A percentile compares a stretch with the other conserved stretches of the same genome.
Evolutionary conservation across 2,329 filamentous ascomycete genomes (phyloP).

Genomic region (Alternaria brassicicola): DNA sequence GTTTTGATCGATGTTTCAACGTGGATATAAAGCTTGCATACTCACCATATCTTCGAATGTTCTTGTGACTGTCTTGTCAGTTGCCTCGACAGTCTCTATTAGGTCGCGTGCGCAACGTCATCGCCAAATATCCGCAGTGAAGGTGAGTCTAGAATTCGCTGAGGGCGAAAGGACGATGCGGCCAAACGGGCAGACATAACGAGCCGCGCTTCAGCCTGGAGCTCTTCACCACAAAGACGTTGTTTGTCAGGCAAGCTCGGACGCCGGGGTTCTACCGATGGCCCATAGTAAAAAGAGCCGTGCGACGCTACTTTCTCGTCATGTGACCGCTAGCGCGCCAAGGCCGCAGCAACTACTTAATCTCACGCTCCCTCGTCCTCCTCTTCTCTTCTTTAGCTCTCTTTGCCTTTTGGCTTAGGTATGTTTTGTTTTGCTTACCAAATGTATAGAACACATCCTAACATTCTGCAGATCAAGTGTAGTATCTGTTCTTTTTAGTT

Average conservation of each 20-base stretch:
- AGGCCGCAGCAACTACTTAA: not conserved
- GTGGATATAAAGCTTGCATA: not conserved
- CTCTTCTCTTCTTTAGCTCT: not conserved
- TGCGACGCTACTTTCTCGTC: not conserved
- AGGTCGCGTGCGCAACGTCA: not conserved
- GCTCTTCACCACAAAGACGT: not conserved
- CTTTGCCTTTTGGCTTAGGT: slow-evolving; percentile 14
- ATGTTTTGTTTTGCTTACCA: too few species aligned
- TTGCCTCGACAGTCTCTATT: too few species aligned
- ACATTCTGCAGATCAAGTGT: slow-evolving; percentile 14
- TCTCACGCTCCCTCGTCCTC: not conserved
- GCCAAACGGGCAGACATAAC: not conserved
- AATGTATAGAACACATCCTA: too few species aligned
- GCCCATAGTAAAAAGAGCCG: not conserved
- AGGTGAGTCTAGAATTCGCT: not conserved
- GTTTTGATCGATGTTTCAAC: not conserved
- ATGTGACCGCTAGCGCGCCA: not conserved
- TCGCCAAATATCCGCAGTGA: not conserved
- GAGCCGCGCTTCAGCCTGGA: not conserved
- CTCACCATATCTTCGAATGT: not conserved
- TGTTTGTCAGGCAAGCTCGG: not conserved
- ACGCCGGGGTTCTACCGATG: not conserved
- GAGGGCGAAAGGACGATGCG: not conserved
- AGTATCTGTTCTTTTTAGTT: slow-evolving; percentile 14
- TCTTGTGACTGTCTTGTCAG: not conserved